phyloP scores from a whole-genome alignment of 2,329 filamentous ascomycete genomes.

The Colletotrichum sp. region DNA sequence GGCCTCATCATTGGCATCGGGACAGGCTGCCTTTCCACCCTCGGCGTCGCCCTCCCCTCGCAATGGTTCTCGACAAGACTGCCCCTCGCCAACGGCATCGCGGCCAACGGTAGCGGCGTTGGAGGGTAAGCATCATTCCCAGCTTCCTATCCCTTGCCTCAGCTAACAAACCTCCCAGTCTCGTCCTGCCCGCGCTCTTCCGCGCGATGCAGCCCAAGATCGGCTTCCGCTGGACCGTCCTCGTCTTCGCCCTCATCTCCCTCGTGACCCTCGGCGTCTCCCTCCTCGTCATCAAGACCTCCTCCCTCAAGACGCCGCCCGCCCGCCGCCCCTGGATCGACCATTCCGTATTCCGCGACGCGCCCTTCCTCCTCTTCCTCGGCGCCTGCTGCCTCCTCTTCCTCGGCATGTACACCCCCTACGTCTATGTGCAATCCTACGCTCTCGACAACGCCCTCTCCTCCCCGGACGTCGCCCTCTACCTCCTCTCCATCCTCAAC shows the following conservation, averaged over 20 bases:
- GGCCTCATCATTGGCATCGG: constrained; percentile 51
- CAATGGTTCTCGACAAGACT: constrained; percentile 34
- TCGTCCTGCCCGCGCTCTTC: constrained; percentile 11
- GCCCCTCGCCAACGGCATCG: constrained; percentile 36
- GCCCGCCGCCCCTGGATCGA: constrained; percentile 25
- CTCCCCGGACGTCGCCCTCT: constrained; percentile 34
- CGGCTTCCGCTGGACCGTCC: constrained; percentile 12
- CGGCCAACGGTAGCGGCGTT: constrained; percentile 33
- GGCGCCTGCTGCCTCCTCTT: constrained; percentile 43
- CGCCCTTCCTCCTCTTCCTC: constrained; percentile 40
- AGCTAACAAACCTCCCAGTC: background rate
- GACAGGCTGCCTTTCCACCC: constrained; percentile 43
- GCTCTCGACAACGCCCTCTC: constrained; percentile 40
- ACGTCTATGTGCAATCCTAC: constrained; percentile 51
- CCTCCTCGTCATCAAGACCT: constrained; percentile 16
- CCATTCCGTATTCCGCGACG: constrained; percentile 37
- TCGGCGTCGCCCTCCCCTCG: constrained; percentile 36
- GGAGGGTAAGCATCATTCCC: constrained; percentile 25
- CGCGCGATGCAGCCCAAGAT: constrained; percentile 6
- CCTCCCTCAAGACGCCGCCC: constrained; percentile 4
- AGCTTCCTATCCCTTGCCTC: background rate
- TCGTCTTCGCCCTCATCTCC: constrained; percentile 11
- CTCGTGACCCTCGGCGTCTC: constrained; percentile 6
- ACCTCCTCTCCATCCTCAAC: constrained; percentile 50
- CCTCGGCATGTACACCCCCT: constrained; percentile 51